A percentile compares a stretch with the other conserved stretches of the same genome.
Evolutionary conservation across 805 yeast genomes (phyloP).

Genomic region (Candida suzukii): DNA sequence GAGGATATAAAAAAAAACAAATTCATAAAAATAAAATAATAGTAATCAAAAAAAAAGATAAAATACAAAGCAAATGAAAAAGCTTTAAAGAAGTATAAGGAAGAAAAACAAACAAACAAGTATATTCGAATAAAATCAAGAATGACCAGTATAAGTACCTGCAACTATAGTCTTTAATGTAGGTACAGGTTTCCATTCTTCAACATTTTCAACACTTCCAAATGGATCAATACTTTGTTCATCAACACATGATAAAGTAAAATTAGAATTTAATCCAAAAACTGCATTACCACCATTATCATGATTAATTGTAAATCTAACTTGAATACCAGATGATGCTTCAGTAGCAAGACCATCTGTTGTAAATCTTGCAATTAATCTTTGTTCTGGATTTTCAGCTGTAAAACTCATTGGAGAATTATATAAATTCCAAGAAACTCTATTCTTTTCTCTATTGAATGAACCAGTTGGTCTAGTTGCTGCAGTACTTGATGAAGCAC

Average conservation of each 20-base stretch:
- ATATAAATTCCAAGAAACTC: conserved; percentile 78
- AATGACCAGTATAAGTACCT: conserved; percentile 41
- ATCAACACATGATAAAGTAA: conserved; percentile 23
- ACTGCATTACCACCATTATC: conserved; percentile 35
- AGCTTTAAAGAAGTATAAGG: background rate
- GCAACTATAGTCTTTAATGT: conserved; percentile 40
- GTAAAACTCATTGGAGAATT: conserved; percentile 31
- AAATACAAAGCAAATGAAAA: background rate
- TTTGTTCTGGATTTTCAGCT: conserved; percentile 41
- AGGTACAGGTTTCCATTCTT: conserved; percentile 30
- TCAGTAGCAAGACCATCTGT: conserved; percentile 71
- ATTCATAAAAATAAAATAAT: background rate
- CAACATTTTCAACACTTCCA: conserved; percentile 12
- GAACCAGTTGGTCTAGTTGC: conserved; percentile 90
- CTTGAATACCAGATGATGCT: conserved; percentile 64
- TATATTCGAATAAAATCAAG: conserved; percentile 1
- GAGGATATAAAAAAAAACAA: too few relatives aligned
- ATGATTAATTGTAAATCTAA: conserved; percentile 48
- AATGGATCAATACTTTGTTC: conserved; percentile 28
- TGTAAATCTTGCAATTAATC: conserved; percentile 78
- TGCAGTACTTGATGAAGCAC: conserved; percentile 63
- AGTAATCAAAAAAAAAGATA: background rate
- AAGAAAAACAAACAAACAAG: background rate
- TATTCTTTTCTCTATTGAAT: conserved; percentile 75
- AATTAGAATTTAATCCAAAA: conserved; percentile 25